Conservation (phyloP, 2,329 filamentous ascomycete species). For the Chaetothyriales sp. region DNA sequence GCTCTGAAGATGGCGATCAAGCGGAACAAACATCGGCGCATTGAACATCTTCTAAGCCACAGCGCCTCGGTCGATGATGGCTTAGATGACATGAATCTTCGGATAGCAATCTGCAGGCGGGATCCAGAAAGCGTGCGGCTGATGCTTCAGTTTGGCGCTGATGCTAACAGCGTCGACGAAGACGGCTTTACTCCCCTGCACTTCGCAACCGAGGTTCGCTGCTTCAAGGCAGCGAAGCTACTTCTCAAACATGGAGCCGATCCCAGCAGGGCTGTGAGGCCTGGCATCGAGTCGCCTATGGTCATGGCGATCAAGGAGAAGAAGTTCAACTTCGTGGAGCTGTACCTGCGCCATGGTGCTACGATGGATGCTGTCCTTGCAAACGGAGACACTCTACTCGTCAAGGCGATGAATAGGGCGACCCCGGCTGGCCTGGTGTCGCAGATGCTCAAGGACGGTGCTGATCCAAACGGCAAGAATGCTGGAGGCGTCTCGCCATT, state of each 20-base stretch:
- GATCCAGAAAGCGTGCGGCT: slow-evolving; percentile 42
- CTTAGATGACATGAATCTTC: slow-evolving; percentile 31
- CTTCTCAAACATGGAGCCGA: slow-evolving; percentile 52
- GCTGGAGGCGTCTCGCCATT: slow-evolving; percentile 46
- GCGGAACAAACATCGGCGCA: slow-evolving; percentile 39
- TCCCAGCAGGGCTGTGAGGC: slow-evolving; percentile 37
- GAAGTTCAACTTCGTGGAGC: slow-evolving; percentile 42
- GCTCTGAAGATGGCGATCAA: slow-evolving; percentile 41
- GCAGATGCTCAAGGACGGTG: slow-evolving; percentile 44
- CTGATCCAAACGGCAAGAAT: slow-evolving; percentile 45
- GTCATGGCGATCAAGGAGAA: slow-evolving; percentile 36
- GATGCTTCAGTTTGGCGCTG: slow-evolving; percentile 42
- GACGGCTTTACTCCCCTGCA: slow-evolving; percentile 38
- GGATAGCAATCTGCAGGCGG: slow-evolving; percentile 37
- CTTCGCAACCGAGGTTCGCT: slow-evolving; percentile 37
- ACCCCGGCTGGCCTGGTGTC: slow-evolving; percentile 41
- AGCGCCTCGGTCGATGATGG: slow-evolving; percentile 40
- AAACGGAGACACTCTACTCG: slow-evolving; percentile 46
- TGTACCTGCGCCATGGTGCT: slow-evolving; percentile 47
- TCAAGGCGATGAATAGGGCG: slow-evolving; percentile 45
- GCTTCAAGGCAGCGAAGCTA: slow-evolving; percentile 41
- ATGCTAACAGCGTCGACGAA: slow-evolving; percentile 38
- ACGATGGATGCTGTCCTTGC: slow-evolving; percentile 39
- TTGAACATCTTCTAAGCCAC: slow-evolving; percentile 43
- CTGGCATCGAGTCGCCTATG: slow-evolving; percentile 41